phyloP scores from a whole-genome alignment of 164 flowering plant species.

The Vitis riparia region DNA sequence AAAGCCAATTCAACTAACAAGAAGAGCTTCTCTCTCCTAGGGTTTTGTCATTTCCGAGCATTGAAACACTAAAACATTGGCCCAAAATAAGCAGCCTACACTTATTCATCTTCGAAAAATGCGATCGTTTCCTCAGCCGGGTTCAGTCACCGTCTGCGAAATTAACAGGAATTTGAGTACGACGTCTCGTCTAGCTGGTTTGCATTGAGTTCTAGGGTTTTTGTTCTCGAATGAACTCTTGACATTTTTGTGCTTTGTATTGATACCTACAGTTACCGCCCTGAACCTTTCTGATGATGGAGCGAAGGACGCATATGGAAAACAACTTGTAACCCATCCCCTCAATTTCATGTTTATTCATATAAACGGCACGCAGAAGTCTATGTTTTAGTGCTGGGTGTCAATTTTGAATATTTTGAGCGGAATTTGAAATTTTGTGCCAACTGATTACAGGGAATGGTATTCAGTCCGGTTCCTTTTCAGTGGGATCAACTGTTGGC shows the following conservation, averaged over 20 bases:
- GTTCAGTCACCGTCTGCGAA: constrained; percentile 83
- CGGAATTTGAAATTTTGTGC: not conserved
- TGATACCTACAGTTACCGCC: constrained; percentile 53
- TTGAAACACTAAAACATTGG: too few species aligned
- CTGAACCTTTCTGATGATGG: constrained; percentile 58
- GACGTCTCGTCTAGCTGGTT: constrained; percentile 10
- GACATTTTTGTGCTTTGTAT: not conserved
- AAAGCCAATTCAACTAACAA: too few species aligned
- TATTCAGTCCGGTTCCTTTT: constrained; percentile 81
- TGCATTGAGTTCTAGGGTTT: not conserved
- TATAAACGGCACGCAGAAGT: not conserved
- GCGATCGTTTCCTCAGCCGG: constrained; percentile 81
- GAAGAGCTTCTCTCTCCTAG: too few species aligned
- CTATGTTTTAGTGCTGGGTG: too few species aligned
- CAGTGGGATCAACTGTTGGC: constrained; percentile 35
- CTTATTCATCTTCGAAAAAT: constrained; percentile 22
- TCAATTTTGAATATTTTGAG: too few species aligned
- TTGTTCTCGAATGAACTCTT: not conserved
- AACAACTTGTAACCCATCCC: constrained; percentile 51
- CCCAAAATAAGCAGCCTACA: too few species aligned
- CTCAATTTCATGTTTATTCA: constrained; percentile 1
- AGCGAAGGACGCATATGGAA: constrained; percentile 76
- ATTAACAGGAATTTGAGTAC: constrained; percentile 82
- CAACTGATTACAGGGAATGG: constrained; percentile 50
- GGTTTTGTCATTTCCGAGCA: too few species aligned